phyloP scores from a whole-genome alignment of 768 basidiomycete genomes.

The Termitomyces sp. region DNA sequence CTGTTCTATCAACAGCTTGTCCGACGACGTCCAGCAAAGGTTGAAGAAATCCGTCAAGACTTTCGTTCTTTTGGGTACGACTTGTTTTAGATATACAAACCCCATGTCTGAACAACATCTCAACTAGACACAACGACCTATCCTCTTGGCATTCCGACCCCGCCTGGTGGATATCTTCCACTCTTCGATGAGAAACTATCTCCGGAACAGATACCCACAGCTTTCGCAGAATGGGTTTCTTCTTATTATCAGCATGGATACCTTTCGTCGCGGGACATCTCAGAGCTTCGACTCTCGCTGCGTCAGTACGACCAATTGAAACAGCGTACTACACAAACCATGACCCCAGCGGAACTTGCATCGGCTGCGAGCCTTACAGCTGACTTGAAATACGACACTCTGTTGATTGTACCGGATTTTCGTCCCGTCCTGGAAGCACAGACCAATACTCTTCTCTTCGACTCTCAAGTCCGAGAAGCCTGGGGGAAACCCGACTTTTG shows the following conservation, averaged over 20 bases:
- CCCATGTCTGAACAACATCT: neutral
- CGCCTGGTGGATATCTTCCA: too few relatives aligned
- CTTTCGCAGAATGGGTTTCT: too few relatives aligned
- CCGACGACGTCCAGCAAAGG: slow-evolving; percentile 11
- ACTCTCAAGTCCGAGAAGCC: neutral
- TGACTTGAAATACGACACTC: neutral
- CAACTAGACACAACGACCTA: neutral
- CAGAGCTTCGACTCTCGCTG: too few relatives aligned
- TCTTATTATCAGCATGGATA: too few relatives aligned
- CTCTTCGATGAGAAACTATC: too few relatives aligned
- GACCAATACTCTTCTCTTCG: neutral
- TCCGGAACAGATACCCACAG: too few relatives aligned
- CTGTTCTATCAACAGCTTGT: slow-evolving; percentile 18
- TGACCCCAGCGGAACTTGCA: slow-evolving; percentile 2
- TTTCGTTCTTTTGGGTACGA: slow-evolving; percentile 20
- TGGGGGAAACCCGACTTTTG: neutral
- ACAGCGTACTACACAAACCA: neutral
- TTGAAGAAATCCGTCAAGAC: slow-evolving; percentile 22
- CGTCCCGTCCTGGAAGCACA: neutral
- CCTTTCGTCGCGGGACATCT: too few relatives aligned
- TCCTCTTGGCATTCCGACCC: too few relatives aligned
- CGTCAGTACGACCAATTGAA: neutral
- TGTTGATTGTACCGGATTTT: neutral
- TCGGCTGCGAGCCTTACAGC: too few relatives aligned
- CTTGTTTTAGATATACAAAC: too few relatives aligned